Conservation (phyloP, 176 grass and related monocot genomes). For the Themeda triandra region DNA sequence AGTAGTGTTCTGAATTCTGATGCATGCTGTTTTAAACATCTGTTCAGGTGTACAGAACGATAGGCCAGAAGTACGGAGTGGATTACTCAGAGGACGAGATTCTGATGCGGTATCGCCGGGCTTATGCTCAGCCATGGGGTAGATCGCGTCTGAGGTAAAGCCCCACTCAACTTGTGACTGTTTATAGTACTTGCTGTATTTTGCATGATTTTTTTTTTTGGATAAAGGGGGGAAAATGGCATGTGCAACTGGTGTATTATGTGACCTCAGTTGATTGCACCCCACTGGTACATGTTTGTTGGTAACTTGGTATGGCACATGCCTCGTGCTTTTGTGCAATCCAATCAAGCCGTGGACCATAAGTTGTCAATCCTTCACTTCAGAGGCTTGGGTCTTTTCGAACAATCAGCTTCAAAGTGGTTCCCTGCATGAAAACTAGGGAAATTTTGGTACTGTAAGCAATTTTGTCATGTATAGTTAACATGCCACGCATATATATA, state of each 20-base stretch:
- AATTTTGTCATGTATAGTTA: background rate
- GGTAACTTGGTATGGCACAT: background rate
- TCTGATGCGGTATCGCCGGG: constrained; percentile 61
- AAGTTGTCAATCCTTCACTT: background rate
- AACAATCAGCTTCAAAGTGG: constrained; percentile 2
- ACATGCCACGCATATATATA: background rate
- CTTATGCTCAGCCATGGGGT: constrained; percentile 83
- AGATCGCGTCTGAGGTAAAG: constrained; percentile 80
- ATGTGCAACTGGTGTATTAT: constrained; percentile 20
- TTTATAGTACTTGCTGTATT: background rate
- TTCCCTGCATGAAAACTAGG: background rate
- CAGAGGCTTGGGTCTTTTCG: background rate
- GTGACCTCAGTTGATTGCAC: background rate
- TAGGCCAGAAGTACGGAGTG: constrained; percentile 94
- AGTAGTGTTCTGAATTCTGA: constrained; percentile 3
- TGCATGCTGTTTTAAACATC: background rate
- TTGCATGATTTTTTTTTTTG: background rate
- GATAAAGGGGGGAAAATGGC: too few relatives aligned
- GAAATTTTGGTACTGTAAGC: background rate
- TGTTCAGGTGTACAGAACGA: constrained; percentile 67
- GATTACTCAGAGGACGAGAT: constrained; percentile 88
- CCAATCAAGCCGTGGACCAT: background rate
- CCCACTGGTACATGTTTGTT: background rate
- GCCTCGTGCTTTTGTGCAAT: background rate
- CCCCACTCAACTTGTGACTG: background rate